Conservation (phyloP, 495 filamentous ascomycete species). For the Mytilinidion resinicola region DNA sequence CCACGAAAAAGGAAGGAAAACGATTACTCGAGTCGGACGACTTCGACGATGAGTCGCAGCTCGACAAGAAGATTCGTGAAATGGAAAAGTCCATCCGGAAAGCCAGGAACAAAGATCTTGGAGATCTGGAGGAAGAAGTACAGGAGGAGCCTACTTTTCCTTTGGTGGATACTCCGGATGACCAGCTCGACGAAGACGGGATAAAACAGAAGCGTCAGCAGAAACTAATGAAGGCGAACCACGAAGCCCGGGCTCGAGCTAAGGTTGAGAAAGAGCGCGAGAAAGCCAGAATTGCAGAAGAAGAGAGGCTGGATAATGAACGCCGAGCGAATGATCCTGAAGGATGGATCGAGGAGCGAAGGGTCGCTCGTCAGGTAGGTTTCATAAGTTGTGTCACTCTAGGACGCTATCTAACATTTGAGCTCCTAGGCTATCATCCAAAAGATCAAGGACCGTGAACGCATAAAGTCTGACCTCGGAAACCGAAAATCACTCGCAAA, state of each 20-base stretch:
- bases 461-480: slow-evolving; percentile 84
- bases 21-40: slow-evolving; percentile 83
- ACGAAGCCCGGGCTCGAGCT: slow-evolving; percentile 83
- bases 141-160: slow-evolving; percentile 76
- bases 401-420: not conserved
- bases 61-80: slow-evolving; percentile 76
- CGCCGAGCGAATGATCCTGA: slow-evolving; percentile 76
- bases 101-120: slow-evolving; percentile 86
- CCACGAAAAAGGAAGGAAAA: slow-evolving; percentile 82
- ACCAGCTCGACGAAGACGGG: slow-evolving; percentile 83
- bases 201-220: slow-evolving; percentile 88
- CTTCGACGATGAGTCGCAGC: slow-evolving; percentile 76
- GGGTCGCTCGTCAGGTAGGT: slow-evolving; percentile 58
- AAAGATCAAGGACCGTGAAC: slow-evolving; percentile 86
- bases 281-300: slow-evolving; percentile 72
- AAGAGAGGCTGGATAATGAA: slow-evolving; percentile 74
- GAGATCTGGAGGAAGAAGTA: slow-evolving; percentile 69
- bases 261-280: slow-evolving; percentile 94
- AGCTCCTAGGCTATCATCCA: slow-evolving; percentile 55
- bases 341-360: slow-evolving; percentile 76
- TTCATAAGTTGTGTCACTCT: not conserved
- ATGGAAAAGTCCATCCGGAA: slow-evolving; percentile 82
- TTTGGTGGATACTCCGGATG: slow-evolving; percentile 82
- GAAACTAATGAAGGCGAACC: slow-evolving; percentile 83
- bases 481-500: slow-evolving; percentile 93